phyloP scores from a whole-genome alignment of 169 alveolate genomes.

The Cryptosporidium canis region DNA sequence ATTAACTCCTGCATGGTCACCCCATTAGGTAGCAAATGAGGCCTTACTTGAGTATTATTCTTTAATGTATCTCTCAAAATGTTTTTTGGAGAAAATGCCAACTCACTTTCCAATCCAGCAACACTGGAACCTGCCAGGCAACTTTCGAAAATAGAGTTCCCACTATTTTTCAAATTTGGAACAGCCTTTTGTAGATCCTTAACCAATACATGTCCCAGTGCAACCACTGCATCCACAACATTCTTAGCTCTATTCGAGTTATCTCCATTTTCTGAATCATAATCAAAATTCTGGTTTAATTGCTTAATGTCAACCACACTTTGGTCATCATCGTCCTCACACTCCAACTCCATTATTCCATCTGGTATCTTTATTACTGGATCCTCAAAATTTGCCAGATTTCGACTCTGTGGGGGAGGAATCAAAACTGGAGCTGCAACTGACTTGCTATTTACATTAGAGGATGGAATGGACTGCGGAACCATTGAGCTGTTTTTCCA shows the following conservation, averaged over 20 bases:
- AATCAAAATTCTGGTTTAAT: constrained; percentile 13
- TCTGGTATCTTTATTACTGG: constrained; percentile 53
- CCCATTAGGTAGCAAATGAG: constrained; percentile 71
- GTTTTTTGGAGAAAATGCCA: constrained; percentile 45
- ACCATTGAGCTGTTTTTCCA: constrained; percentile 54
- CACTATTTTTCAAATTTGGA: constrained; percentile 34
- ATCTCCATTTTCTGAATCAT: constrained; percentile 67
- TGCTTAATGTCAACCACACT: constrained; percentile 68
- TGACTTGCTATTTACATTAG: constrained; percentile 11
- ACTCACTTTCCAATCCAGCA: constrained; percentile 1
- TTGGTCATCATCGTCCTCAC: constrained; percentile 68
- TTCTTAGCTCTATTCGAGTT: constrained; percentile 56
- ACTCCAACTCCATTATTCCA: constrained; percentile 52
- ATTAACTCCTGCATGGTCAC: constrained; percentile 50
- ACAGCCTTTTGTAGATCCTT: constrained; percentile 65
- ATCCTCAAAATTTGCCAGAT: constrained; percentile 55
- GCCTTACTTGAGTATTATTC: constrained; percentile 16
- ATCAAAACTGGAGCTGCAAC: constrained; percentile 69
- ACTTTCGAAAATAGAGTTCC: constrained; percentile 47
- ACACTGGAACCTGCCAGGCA: constrained; percentile 46
- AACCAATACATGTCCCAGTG: constrained; percentile 69
- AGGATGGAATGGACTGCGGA: constrained; percentile 17
- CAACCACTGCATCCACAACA: constrained; percentile 70
- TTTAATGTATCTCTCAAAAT: constrained; percentile 17
- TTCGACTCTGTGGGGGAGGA: constrained; percentile 61